Base-by-base conservation (phyloP, 768 basidiomycete genomes). In the Solioccasus polychromus region DNA sequence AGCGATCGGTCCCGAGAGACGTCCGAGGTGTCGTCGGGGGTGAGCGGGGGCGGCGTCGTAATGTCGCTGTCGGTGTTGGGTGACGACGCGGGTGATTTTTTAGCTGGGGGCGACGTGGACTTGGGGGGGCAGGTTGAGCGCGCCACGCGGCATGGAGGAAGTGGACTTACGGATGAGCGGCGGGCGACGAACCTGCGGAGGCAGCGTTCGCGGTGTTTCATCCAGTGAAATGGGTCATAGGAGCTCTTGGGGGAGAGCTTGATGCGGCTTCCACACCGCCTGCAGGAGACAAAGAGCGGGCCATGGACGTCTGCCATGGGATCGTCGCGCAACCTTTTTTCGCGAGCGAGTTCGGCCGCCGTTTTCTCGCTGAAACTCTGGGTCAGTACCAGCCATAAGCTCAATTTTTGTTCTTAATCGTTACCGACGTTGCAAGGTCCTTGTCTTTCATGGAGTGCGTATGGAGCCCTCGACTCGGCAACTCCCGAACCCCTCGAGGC, bases 151-250 rank as follows among this genome's bases (percentile, higher is more conserved):
- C 32, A 34, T 17, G n/a, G n/a, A 34, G 32, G 32, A 17, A 6
- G n/a, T 7, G 8, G 28, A 7, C 28, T 7, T 28, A 12, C 12
- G 28, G 28, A 34, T 34, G 32, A 18, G 31, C 31, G 31, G 26
- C 55, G 60, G 5, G 49, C 37, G 2, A 52, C 43, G 9, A 64
- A 50, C 47, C 71, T 75, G 63, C 74, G 79, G 43, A 78, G 59
- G 60, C 85, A 87, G 24, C 83, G 72, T 31, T 70, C 70, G 25
- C 78, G 72, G 56, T 87, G 85, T 52, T 76, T 81, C 35, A 67
- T 60, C 85, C 85, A 87, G 61, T 87, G 84, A 55, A 76, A 77
- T 24, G 74, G 72, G 54, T 87, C 85, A 53, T 75, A 87, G 18
- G 71, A 70, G 61, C 80, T 83, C 65, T 85, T 86, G 25, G 71